Base-by-base conservation (phyloP, 306 rosid genomes). In the Dalbergia cultrata region DNA sequence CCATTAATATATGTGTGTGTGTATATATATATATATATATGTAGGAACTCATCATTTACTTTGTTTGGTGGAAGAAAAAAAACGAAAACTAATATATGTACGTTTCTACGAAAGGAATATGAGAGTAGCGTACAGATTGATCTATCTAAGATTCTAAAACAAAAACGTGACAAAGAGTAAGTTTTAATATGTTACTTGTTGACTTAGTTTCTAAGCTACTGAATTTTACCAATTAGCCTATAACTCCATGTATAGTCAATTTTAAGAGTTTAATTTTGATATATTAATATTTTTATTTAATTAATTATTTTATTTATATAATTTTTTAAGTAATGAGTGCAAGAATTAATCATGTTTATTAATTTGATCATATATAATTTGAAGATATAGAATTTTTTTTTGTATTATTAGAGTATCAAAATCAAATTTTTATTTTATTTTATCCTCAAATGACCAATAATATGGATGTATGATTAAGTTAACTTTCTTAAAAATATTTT, bases 141-240 rank as follows among this genome's bases (percentile, higher is more conserved):
- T 81, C 67, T 19, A 60, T 26, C 35, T 35, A 17, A 62, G 60
- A 76, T 61, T 37, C 67, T 41, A 43, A 58, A 22, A 53, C 61
- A 56, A 73, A 22, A 83, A 37, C 74, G 50, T 67, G 73, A 50
- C 33, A 65, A 31, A 41, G 72, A 57, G 76, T 45, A 33, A 54
- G 68, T 75, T 70, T 13, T 37, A 47, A 16, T 39, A 60, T 35
- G 19, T 75, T n/a, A 54, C 57, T 44, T 67, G 41, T 82, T 66
- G 44, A 78, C 68, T 56, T 22, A 31, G 62, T 72, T 19, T 61
- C 62, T 7, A 21, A 71, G 58, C 18, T 63, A 11, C 35, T 54
- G 4, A 49, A 49, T 35, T 19, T 79, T 11, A 17, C 61, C 62
- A 19, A 3, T 57, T 65, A 65, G 57, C 43, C 31, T 17, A 31